Base-by-base conservation (phyloP, 2,329 filamentous ascomycete genomes). In the Alternaria brassicicola region DNA sequence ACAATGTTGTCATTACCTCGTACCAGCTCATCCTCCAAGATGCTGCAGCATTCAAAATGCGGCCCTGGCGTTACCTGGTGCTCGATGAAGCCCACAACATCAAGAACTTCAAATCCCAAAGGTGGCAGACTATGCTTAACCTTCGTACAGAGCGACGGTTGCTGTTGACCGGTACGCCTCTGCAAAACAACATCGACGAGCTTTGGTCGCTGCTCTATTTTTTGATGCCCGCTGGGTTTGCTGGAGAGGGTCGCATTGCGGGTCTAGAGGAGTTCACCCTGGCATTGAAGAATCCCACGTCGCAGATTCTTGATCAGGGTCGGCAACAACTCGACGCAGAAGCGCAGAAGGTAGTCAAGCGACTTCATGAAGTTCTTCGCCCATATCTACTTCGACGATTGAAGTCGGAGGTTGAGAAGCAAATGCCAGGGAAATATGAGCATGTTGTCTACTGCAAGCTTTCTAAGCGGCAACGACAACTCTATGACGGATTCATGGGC, bases 41-140 rank as follows among this genome's bases (percentile, higher is more conserved):
- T 73, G 90, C 95, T 64, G 90, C 94, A 67, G 92, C 96, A 1
- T 96, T 99, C 80, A 95, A 96, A 75, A 88, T 93, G 62, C 88
- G 94, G 31, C 86, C 88, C 52, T 99, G 96, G 96, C 93, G 98
- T 74, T 99, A 98, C 78, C 92, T 99, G 86, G 93, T 99, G 63
- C 86, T 99, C 1, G 95, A 99, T 68, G 95, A 99, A 80, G 95
- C 96, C 0, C 95, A 99, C 81, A 98, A 99, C 79, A 99, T 99
- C 84, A 98, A 99, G 74, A 99, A 99, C 78, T 99, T 98, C 83
- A 93, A 96, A 72, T 97, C 94, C 2, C 93, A 97, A 76, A 85
- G 94, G 63, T 99, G 95, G 93, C 95, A 98, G 76, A 94, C 93
- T 0, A 85, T 99, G 63, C 86, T 99, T 21, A 95, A 91, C 0